Percentiles rank a stretch among this genome's conserved stretches.
Evolutionary conservation across 306 rosid genomes (phyloP).

Genomic region (Castanopsis chinensis): DNA sequence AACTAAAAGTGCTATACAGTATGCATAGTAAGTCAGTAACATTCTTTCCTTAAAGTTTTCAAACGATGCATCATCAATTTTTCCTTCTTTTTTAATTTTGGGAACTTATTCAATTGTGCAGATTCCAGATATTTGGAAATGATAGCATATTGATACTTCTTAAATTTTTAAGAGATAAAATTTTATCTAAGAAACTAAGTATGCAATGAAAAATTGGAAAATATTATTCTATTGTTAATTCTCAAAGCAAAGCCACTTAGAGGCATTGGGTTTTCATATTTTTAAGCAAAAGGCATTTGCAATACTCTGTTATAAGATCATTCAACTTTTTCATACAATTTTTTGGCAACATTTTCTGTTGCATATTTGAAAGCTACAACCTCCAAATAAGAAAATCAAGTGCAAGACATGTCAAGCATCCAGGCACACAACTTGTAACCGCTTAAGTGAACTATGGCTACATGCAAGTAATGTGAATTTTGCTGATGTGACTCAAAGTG

Average conservation of each 20-base stretch:
- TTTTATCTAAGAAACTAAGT: not conserved
- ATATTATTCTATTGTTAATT: not conserved
- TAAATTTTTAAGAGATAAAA: not conserved
- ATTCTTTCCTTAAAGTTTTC: not conserved
- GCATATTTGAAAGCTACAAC: no score
- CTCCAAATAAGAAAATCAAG: not conserved
- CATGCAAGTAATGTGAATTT: not conserved
- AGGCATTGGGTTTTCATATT: no score
- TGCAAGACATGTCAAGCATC: not conserved
- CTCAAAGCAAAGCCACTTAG: not conserved
- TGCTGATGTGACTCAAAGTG: not conserved
- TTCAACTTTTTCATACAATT: no score
- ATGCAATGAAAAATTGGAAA: not conserved
- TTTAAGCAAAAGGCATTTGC: no score
- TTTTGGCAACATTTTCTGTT: no score
- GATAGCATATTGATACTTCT: not conserved
- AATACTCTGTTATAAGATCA: no score
- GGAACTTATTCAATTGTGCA: not conserved
- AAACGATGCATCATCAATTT: not conserved
- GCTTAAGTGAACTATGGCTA: not conserved
- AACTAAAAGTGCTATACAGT: not conserved
- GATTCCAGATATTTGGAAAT: not conserved
- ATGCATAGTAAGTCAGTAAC: not conserved
- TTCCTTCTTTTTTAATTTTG: not conserved
- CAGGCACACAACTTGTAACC: not conserved